These are phyloP conservation scores for Arachis monticola DNA, from an alignment of 331 rosid species.

Conservation along the genomic window DNA sequence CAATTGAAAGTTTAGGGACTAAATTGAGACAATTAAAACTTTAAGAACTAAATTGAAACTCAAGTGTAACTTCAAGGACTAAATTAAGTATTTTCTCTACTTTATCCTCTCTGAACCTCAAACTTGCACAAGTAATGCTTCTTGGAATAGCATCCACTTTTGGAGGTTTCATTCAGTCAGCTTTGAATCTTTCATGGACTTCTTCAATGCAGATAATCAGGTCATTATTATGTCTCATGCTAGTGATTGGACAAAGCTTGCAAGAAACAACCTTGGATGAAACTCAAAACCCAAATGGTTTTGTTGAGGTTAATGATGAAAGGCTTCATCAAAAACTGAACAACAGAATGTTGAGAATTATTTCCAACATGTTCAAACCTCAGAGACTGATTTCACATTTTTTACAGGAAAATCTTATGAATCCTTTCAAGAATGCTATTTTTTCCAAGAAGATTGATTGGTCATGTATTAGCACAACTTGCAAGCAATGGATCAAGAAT, in stretches of 20 bases:
- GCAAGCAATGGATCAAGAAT: constrained; percentile 54
- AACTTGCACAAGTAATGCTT: too few relatives aligned
- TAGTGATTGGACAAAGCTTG: constrained; percentile 27
- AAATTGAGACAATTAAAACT: too few relatives aligned
- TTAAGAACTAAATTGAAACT: too few relatives aligned
- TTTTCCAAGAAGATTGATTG: constrained; percentile 40
- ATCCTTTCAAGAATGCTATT: constrained; percentile 20
- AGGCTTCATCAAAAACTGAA: constrained; percentile 23
- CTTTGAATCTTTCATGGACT: neutral
- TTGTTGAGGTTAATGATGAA: constrained; percentile 31
- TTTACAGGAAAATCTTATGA: constrained; percentile 16
- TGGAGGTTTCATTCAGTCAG: constrained; percentile 2
- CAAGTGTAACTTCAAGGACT: too few relatives aligned
- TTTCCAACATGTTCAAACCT: constrained; percentile 1
- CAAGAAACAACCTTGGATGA: constrained; percentile 27
- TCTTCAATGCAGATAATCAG: constrained; percentile 18
- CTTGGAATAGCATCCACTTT: too few relatives aligned
- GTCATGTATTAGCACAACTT: constrained; percentile 37
- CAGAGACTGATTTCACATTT: constrained; percentile 11
- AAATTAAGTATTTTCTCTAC: too few relatives aligned
- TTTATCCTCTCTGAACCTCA: too few relatives aligned
- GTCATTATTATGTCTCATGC: constrained; percentile 40
- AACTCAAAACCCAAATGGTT: constrained; percentile 7
- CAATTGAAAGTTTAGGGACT: too few relatives aligned
- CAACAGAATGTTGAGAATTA: constrained; percentile 3